Evolutionary conservation across 768 basidiomycete genomes (phyloP).

Genomic region (Boletus rex-veris): DNA sequence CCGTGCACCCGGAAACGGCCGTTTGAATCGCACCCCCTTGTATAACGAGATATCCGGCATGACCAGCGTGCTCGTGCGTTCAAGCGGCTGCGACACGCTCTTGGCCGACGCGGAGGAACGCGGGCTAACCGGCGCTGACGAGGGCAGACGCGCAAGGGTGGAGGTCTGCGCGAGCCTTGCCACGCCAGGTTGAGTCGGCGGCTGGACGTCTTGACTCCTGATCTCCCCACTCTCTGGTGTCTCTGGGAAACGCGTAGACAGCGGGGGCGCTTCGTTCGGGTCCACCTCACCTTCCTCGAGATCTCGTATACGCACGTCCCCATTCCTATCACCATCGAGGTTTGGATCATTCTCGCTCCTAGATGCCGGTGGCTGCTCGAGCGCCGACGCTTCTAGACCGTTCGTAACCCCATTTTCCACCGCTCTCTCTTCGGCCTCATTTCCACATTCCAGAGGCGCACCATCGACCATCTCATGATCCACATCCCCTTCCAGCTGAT

Average conservation of each 20-base stretch:
- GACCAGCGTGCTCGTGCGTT: background rate
- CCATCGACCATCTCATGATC: background rate
- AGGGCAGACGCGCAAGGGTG: background rate
- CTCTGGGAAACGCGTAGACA: background rate
- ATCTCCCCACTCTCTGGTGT: conserved; percentile 21
- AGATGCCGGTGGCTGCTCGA: background rate
- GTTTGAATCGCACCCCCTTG: conserved; percentile 20
- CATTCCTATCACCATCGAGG: background rate
- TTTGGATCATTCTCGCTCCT: background rate
- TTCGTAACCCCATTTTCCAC: background rate
- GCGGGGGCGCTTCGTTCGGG: background rate
- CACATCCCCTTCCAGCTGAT: conserved; percentile 6
- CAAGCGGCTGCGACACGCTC: background rate
- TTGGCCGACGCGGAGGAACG: background rate
- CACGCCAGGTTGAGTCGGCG: background rate
- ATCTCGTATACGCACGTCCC: background rate
- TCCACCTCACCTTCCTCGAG: conserved; percentile 18
- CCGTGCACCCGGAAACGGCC: conserved; percentile 3
- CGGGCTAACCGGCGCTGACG: background rate
- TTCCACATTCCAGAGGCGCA: background rate
- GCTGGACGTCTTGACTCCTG: background rate
- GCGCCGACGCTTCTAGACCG: no score
- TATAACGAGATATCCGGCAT: conserved; percentile 27
- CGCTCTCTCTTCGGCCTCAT: background rate
- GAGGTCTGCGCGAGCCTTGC: background rate